phyloP scores from a whole-genome alignment of 805 yeast genomes.

The Debaryomyces tyrocola region DNA sequence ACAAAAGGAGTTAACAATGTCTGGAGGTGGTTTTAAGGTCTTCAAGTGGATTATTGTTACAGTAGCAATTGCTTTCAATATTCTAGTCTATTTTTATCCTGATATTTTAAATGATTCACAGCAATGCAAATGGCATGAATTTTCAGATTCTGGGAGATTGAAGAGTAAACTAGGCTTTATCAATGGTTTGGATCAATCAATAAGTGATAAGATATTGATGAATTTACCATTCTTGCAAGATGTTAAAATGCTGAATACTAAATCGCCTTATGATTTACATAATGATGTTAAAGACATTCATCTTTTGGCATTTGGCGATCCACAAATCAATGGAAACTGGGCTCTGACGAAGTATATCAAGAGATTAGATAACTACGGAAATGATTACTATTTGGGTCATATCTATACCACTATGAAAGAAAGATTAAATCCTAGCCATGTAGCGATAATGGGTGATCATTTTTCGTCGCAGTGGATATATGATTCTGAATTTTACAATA shows the following conservation, averaged over 20 bases:
- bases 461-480: conserved; percentile 94
- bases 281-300: conserved; percentile 49
- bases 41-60: conserved; percentile 28
- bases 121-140: conserved; percentile 61
- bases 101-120: conserved; percentile 46
- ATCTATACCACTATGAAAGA: conserved; percentile 65
- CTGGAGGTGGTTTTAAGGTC: background rate
- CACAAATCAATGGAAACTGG: conserved; percentile 93
- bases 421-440: conserved; percentile 72
- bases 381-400: conserved; percentile 87
- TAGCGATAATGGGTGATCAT: conserved; percentile 89
- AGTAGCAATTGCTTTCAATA: conserved; percentile 50
- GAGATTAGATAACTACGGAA: conserved; percentile 81
- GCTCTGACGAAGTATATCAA: conserved; percentile 67
- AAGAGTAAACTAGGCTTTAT: conserved; percentile 5
- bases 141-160: conserved; percentile 5
- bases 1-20: background rate
- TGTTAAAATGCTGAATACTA: background rate
- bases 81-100: conserved; percentile 76
- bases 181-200: conserved; percentile 9
- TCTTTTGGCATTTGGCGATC: conserved; percentile 89
- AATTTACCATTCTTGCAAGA: conserved; percentile 17
- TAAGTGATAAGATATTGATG: conserved; percentile 14
- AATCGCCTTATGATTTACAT: conserved; percentile 11
- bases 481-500: conserved; percentile 78